Base-by-base conservation (phyloP, 2,329 filamentous ascomycete species). In the Claviceps arundinis region DNA sequence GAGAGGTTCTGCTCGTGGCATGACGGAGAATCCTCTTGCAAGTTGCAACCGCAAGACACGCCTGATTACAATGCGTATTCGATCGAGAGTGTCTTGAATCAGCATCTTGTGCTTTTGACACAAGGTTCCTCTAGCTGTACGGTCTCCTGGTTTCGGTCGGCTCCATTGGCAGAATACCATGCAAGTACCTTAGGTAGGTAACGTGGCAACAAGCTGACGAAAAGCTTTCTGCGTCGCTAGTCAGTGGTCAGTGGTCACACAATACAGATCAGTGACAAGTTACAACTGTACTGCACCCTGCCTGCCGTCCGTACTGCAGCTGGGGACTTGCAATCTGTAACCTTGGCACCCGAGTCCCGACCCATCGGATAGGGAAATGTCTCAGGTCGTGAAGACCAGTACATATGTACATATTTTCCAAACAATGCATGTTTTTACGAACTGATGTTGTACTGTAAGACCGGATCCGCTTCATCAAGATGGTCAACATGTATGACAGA, bases 351-450 rank as follows among this genome's bases (percentile, higher is more conserved):
- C 41, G 17, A 42, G 40, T 16, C n/a, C 41, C 48, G 17, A 45
- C 30, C 30, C 48, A 26, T 44, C 30, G 48, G 49, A 37, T 40
- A 37, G 42, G 30, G 26, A 50, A 45, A 40, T 50, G 48, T 50
- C 48, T 37, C 41, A 50, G 48, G 26, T 8, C 19, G 17, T 26
- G n/a, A 37, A n/a, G 37, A 30, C 37, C 48, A 19, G 37, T 13
- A n/a, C n/a, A n/a, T n/a, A n/a, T n/a, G n/a, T n/a, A n/a, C n/a
- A n/a, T n/a, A 17, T 13, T 37, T 26, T 24, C 26, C 48, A 44
- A 34, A 44, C 17, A 38, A 48, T 0, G 40, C n/a, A 19, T 26
- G 9, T n/a, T 19, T 17, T 34, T 14, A 38, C 37, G 7, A 22
- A 48, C 1, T 17, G 13, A 26, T 40, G 30, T 34, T 34, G 30